Evolutionary conservation across 2,329 filamentous ascomycete genomes (phyloP).

Genomic region (Ustulina deusta): DNA sequence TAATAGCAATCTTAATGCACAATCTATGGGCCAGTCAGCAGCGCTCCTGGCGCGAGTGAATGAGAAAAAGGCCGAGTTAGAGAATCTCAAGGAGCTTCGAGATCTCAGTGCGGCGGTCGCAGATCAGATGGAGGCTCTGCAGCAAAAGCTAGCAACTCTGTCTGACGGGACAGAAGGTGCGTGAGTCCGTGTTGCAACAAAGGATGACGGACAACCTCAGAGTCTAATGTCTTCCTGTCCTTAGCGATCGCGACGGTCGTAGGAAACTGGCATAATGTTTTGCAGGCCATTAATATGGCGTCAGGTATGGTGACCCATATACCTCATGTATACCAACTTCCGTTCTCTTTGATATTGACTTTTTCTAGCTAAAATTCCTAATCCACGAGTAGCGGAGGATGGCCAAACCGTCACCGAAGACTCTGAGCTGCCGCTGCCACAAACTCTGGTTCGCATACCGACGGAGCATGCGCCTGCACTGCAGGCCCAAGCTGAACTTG

Average conservation of each 20-base stretch:
- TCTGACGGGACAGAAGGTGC: conserved; percentile 85
- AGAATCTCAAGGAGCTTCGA: conserved; percentile 80
- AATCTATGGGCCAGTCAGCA: conserved; percentile 72
- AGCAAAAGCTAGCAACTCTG: conserved; percentile 80
- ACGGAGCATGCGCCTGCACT: conserved; percentile 79
- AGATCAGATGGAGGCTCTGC: conserved; percentile 83
- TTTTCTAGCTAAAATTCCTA: conserved; percentile 74
- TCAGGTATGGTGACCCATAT: conserved; percentile 68
- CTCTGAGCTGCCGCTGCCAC: conserved; percentile 71
- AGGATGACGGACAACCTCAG: background rate
- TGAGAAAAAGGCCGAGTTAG: conserved; percentile 86
- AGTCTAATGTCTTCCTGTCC: conserved; percentile 39
- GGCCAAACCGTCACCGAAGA: conserved; percentile 53
- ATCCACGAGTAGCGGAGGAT: conserved; percentile 61
- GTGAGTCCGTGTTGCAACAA: conserved; percentile 30
- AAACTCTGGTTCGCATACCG: conserved; percentile 86
- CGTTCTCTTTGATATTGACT: conserved; percentile 24
- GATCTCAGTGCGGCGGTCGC: conserved; percentile 83
- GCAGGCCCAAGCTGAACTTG: conserved; percentile 69
- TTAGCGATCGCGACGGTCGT: conserved; percentile 85
- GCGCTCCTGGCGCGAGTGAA: conserved; percentile 80
- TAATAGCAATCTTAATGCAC: conserved; percentile 56
- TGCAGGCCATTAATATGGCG: conserved; percentile 87
- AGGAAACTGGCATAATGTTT: conserved; percentile 88
- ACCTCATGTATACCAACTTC: background rate